Evolutionary conservation across 345 rosid genomes (phyloP).

Genomic region (Linum usitatissimum): DNA sequence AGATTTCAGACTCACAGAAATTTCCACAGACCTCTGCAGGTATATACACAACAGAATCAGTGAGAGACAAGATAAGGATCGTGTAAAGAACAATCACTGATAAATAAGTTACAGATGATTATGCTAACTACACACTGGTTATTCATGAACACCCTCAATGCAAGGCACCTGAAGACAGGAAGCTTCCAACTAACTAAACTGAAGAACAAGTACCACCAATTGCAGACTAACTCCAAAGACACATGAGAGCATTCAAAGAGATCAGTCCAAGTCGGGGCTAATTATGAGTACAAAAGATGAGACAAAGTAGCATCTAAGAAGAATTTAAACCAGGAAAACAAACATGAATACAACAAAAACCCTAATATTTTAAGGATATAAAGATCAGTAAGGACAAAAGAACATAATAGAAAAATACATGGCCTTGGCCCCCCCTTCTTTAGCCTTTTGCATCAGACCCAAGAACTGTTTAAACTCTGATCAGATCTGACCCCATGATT

Average conservation of each 20-base stretch:
- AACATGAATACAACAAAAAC: background rate
- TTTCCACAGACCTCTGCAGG: conserved; percentile 10
- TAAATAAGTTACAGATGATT: no score
- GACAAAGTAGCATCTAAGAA: background rate
- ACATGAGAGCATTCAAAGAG: background rate
- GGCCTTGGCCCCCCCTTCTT: no score
- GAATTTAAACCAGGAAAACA: no score
- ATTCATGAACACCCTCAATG: no score
- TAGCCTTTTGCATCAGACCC: conserved; percentile 5
- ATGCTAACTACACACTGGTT: no score
- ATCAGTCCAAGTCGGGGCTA: background rate
- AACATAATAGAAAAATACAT: background rate
- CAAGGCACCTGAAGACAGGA: no score
- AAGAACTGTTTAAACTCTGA: background rate
- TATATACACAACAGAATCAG: no score
- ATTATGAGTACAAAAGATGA: background rate
- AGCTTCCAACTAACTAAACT: conserved; percentile 6
- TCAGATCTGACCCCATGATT: conserved; percentile 24
- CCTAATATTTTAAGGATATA: conserved; percentile 4
- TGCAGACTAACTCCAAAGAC: background rate
- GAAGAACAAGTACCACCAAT: conserved; percentile 7
- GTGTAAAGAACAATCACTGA: no score
- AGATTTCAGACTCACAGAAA: conserved; percentile 12
- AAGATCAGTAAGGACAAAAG: background rate
- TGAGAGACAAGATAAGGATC: no score